Base-by-base conservation (phyloP, 1,139 yeast species). In the Candida tropicalis region DNA sequence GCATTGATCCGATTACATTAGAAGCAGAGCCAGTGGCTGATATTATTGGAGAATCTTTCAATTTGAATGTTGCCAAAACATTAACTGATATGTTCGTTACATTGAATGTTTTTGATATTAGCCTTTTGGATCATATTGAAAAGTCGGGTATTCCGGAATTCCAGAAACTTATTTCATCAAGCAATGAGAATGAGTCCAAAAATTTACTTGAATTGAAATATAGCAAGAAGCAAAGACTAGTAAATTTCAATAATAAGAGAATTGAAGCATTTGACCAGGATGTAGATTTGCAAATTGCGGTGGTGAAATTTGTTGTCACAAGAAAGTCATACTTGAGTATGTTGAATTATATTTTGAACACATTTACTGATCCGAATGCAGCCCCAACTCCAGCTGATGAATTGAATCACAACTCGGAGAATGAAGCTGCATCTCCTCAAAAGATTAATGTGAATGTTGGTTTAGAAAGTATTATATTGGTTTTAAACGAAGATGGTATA, bases 341-440 rank as follows among this genome's bases (percentile, higher is more conserved):
- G 12, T 66, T 93, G 51, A 95, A 90, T 61, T 95, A 85, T 59
- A 71, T 86, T 3, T 72, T 91, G 57, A 87, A 91, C 38, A 93
- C 98, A 0, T 93, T 93, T 59, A 86, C 97, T 0, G 87, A 84
- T 61, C 91, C 90, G 0, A 73, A 81, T 50, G 88, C 91, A 0
- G 80, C 77, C 12, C 83, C 79, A 23, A 67, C 81, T 1, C 85
- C 88, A 1, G 83, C 88, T 0, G 89, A 83, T 63, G 81, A 73
- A 26, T 68, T 85, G 46, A 80, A 83, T 44, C 89, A 85, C 51
- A 82, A 83, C 53, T 76, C 77, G 50, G 62, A 66, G n/a, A 77
- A 75, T 46, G 73, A 68, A 20, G 79, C 75, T 9, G 70, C 74
- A 12, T 75, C 88, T 0, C 93, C 95, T 0, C 88, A 85, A 49